Evolutionary conservation across 2,329 filamentous ascomycete genomes (phyloP).

Genomic region (Aspergillus versicolor): DNA sequence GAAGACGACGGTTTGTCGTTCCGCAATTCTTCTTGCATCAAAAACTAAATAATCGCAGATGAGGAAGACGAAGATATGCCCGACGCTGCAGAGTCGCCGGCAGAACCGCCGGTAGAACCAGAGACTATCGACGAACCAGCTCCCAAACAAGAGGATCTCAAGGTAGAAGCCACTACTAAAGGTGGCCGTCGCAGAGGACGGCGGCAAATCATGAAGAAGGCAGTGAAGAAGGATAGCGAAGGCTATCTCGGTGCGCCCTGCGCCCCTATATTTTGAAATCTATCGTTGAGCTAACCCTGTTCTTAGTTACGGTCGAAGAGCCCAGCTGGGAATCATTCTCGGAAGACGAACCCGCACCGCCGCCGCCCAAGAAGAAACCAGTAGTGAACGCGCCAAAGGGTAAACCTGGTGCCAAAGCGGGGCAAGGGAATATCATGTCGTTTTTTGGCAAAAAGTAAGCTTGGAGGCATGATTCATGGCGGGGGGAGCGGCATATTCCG

Average conservation of each 20-base stretch:
- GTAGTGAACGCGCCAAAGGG: constrained; percentile 48
- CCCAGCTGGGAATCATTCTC: constrained; percentile 88
- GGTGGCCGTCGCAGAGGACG: constrained; percentile 72
- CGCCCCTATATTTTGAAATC: background rate
- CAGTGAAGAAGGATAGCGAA: constrained; percentile 80
- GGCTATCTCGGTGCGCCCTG: constrained; percentile 76
- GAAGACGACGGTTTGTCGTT: constrained; percentile 55
- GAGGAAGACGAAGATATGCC: constrained; percentile 56
- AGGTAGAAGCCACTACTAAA: constrained; percentile 52
- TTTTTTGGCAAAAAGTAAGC: constrained; percentile 80
- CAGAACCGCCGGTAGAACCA: constrained; percentile 35
- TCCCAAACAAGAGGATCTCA: constrained; percentile 50
- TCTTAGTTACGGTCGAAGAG: constrained; percentile 79
- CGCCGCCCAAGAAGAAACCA: constrained; percentile 48
- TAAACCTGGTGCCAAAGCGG: constrained; percentile 57
- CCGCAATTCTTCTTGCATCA: constrained; percentile 31
- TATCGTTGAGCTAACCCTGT: constrained; percentile 12
- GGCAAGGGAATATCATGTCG: constrained; percentile 77
- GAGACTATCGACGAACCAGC: constrained; percentile 36
- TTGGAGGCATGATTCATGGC: background rate
- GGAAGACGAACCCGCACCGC: constrained; percentile 70
- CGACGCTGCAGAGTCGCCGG: constrained; percentile 48
- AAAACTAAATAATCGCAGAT: constrained; percentile 24
- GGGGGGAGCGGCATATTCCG: background rate
- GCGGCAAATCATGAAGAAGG: constrained; percentile 82